Percentiles rank a stretch among this genome's conserved stretches.
These are phyloP conservation scores for Vigna mungo DNA, from an alignment of 306 rosid species.

Conservation along the genomic window DNA sequence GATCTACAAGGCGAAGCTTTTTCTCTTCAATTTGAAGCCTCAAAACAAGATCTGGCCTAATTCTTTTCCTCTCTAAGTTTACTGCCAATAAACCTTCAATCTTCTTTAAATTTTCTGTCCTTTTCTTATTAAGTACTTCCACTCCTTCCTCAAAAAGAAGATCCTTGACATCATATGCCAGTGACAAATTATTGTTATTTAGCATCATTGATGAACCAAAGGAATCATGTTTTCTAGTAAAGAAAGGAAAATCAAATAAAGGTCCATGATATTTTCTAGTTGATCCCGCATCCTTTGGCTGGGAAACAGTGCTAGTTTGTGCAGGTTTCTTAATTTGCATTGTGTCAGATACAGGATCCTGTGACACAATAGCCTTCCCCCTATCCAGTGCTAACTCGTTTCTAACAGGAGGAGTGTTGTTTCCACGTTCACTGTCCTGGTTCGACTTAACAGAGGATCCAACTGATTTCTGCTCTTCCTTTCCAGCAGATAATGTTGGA, in stretches of 20 bases:
- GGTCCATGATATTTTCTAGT: slow-evolving; percentile 96
- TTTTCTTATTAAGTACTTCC: slow-evolving; percentile 80
- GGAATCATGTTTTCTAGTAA: slow-evolving; percentile 94
- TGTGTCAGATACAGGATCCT: slow-evolving; percentile 69
- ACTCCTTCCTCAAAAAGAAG: slow-evolving; percentile 89
- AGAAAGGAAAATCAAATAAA: slow-evolving; percentile 94
- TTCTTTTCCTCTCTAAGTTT: slow-evolving; percentile 88
- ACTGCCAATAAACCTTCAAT: slow-evolving; percentile 85
- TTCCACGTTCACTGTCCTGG: slow-evolving; percentile 69
- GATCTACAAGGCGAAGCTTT: slow-evolving; percentile 85
- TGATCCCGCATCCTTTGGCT: slow-evolving; percentile 72
- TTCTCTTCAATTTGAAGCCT: slow-evolving; percentile 96
- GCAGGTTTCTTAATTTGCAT: slow-evolving; percentile 70
- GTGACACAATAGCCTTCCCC: slow-evolving; percentile 84
- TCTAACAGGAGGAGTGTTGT: slow-evolving; percentile 57
- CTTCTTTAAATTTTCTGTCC: slow-evolving; percentile 87
- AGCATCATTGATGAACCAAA: slow-evolving; percentile 85
- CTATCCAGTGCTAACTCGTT: slow-evolving; percentile 68
- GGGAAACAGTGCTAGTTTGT: slow-evolving; percentile 64
- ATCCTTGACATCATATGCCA: slow-evolving; percentile 94
- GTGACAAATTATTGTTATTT: slow-evolving; percentile 69
- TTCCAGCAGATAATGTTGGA: slow-evolving; percentile 58
- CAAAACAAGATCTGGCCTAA: slow-evolving; percentile 94
- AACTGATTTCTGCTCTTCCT: slow-evolving; percentile 71
- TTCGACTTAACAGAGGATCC: slow-evolving; percentile 66